Percentiles rank a stretch among this genome's conserved stretches.
phyloP scores from a whole-genome alignment of 345 rosid genomes.

The Noccaea caerulescens region DNA sequence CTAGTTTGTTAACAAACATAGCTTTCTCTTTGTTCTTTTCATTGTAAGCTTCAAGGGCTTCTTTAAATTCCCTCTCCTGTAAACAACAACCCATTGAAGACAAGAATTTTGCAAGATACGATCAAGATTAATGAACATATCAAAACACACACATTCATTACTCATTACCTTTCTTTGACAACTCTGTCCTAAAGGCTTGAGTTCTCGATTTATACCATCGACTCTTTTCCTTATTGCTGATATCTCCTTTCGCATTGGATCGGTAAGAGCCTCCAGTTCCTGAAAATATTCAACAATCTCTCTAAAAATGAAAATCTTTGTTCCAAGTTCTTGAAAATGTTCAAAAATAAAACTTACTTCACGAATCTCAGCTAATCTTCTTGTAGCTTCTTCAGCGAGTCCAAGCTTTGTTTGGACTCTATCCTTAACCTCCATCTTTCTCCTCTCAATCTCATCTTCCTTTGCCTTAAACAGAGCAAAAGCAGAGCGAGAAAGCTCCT shows the following conservation, averaged over 20 bases:
- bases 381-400: constrained; percentile 72
- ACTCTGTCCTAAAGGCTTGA: constrained; percentile 68
- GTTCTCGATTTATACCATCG: constrained; percentile 62
- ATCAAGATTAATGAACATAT: constrained; percentile 4
- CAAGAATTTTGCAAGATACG: neutral
- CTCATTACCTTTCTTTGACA: constrained; percentile 76
- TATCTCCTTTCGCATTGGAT: constrained; percentile 77
- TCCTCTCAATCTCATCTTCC: constrained; percentile 95
- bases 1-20: constrained; percentile 66
- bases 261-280: constrained; percentile 78
- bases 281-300: constrained; percentile 29
- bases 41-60: constrained; percentile 82
- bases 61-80: constrained; percentile 92
- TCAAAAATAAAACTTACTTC: constrained; percentile 56
- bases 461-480: constrained; percentile 69
- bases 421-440: constrained; percentile 72
- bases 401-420: constrained; percentile 75
- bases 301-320: neutral
- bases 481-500: constrained; percentile 77
- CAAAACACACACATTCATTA: constrained; percentile 21
- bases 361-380: constrained; percentile 77
- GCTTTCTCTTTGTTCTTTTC: constrained; percentile 88
- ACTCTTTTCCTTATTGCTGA: constrained; percentile 64
- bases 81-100: neutral
- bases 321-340: constrained; percentile 34